A percentile compares a stretch with the other conserved stretches of the same genome.
Evolutionary conservation across 148 eudicot species (phyloP).

Genomic region (Amaranthus palmeri): DNA sequence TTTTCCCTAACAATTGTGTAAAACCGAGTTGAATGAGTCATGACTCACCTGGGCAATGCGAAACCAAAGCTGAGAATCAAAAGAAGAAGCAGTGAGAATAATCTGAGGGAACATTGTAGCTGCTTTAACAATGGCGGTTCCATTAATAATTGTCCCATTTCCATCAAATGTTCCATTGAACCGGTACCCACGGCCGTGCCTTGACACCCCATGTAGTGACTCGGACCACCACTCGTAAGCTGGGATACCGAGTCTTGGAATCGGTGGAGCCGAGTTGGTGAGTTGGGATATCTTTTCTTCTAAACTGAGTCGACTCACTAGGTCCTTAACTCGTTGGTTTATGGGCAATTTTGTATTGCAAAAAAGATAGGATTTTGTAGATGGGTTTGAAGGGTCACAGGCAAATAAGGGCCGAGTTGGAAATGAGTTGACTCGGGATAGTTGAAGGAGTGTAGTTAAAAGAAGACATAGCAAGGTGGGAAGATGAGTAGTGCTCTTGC

Average conservation of each 20-base stretch:
- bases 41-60: conserved; percentile 34
- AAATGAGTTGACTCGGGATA: conserved; percentile 25
- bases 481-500: background rate
- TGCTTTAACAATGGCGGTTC: conserved; percentile 18
- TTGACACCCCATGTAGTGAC: conserved; percentile 63
- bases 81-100: conserved; percentile 58
- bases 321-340: conserved; percentile 32
- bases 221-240: conserved; percentile 75
- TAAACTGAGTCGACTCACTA: conserved; percentile 35
- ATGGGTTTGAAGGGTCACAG: conserved; percentile 24
- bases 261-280: conserved; percentile 40
- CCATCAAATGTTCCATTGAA: conserved; percentile 34
- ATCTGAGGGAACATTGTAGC: conserved; percentile 73
- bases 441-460: conserved; percentile 7
- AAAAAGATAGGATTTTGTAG: conserved; percentile 21
- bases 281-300: conserved; percentile 42
- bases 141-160: conserved; percentile 27
- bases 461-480: background rate
- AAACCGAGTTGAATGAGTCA: background rate
- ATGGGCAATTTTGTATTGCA: conserved; percentile 35
- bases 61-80: conserved; percentile 44
- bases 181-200: conserved; percentile 40
- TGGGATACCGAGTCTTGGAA: conserved; percentile 42
- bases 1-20: background rate
- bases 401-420: conserved; percentile 25